Evolutionary conservation across 345 rosid species (phyloP).

Genomic region (Eucalyptus erythrocorys): DNA sequence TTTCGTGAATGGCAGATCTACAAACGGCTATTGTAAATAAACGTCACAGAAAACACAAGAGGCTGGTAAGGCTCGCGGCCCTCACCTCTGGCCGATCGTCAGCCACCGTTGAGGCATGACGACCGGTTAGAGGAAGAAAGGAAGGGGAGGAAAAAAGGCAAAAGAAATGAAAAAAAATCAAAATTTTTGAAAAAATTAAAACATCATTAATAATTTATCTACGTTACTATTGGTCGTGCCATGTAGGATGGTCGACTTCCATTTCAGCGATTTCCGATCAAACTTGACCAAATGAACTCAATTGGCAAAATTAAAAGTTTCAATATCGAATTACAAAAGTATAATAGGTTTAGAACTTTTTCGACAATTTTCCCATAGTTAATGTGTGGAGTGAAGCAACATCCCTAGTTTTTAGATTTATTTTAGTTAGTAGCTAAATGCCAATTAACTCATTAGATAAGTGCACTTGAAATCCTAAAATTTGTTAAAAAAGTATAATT

Average conservation of each 20-base stretch:
- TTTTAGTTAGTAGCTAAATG: not conserved
- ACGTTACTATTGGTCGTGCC: accelerated
- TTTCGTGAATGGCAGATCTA: not conserved
- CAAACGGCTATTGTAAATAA: not conserved
- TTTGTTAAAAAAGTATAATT: accelerated
- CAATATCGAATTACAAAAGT: accelerated
- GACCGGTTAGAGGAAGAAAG: not conserved
- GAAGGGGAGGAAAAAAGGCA: not conserved
- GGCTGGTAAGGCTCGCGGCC: not conserved
- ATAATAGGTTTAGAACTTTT: too few relatives aligned
- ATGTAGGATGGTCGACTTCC: accelerated
- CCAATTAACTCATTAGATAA: accelerated
- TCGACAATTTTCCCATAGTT: accelerated
- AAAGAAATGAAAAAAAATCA: too few relatives aligned
- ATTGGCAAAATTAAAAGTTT: accelerated
- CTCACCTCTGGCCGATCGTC: accelerated
- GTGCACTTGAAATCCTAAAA: too few relatives aligned
- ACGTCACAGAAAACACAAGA: not conserved
- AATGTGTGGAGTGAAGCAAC: not conserved
- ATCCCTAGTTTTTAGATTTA: not conserved
- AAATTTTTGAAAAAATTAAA: accelerated
- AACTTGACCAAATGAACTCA: accelerated
- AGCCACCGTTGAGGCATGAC: not conserved
- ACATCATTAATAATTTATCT: too few relatives aligned
- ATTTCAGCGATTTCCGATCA: accelerated